Conservation (phyloP, 2,329 filamentous ascomycete species). For the Paracamarosporium sp. region DNA sequence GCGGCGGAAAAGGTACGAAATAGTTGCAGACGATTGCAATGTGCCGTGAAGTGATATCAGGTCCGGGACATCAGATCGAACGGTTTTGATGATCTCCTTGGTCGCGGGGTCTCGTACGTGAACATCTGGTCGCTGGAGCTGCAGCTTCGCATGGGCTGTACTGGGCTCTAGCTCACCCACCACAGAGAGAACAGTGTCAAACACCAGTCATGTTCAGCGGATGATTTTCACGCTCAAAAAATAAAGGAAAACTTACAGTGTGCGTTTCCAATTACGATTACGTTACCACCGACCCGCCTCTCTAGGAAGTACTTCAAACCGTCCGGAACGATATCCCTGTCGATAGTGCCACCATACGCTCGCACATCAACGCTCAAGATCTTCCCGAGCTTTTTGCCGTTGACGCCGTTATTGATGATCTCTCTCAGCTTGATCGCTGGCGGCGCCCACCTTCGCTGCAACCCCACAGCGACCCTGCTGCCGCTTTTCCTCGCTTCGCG, state of each 20-base stretch:
- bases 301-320: conserved; percentile 58
- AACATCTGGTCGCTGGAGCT: conserved; percentile 56
- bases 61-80: conserved; percentile 53
- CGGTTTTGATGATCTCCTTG: conserved; percentile 35
- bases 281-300: conserved; percentile 49
- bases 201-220: conserved; percentile 6
- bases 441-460: conserved; percentile 54
- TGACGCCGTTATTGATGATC: conserved; percentile 42
- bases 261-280: conserved; percentile 42
- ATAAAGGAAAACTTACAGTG: conserved; percentile 25
- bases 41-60: conserved; percentile 48
- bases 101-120: conserved; percentile 18
- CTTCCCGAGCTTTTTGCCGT: conserved; percentile 48
- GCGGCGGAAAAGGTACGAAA: conserved; percentile 55
- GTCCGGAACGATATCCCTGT: conserved; percentile 21
- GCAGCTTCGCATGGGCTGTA: conserved; percentile 49
- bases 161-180: conserved; percentile 53
- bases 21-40: conserved; percentile 44
- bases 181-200: conserved; percentile 56
- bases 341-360: conserved; percentile 22
- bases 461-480: conserved; percentile 53
- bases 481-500: conserved; percentile 48
- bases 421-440: conserved; percentile 50
- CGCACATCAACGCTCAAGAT: conserved; percentile 44
- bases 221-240: background rate